Base-by-base conservation (phyloP, 2,329 filamentous ascomycete genomes). In the Penicillium palitans region DNA sequence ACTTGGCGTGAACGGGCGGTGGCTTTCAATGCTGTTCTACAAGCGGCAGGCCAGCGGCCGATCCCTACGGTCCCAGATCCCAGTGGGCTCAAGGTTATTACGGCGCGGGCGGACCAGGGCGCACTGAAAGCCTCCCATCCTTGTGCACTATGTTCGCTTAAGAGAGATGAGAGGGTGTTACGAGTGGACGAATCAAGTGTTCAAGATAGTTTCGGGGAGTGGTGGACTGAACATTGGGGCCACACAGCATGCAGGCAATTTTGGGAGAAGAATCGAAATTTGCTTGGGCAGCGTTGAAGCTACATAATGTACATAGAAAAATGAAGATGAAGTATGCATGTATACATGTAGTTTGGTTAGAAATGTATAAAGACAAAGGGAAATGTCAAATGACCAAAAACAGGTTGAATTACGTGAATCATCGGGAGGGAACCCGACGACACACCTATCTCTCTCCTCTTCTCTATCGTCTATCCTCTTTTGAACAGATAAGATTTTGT, bases 151-250 rank as follows among this genome's bases (percentile, higher is more conserved):
- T 98, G 93, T 74, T 93, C 93, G 0, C 76, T 98, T 63, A 95
- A 90, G 77, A 82, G 93, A 63, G 91, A 96, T 41, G 93, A 98
- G 77, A 83, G 93, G 50, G 81, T 97, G 12, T 74, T 79, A 21
- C 91, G 87, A 69, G 84, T 95, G 35, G 92, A 96, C 69, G 79
- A 87, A 41, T 58, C 55, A 52, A 82, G 87, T 27, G 86, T 96
- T 9, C 87, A 93, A 68, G 93, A 98, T 74, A 92, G 90, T 72
- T 97, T 97, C 79, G 92, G 91, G 13, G 93, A 98, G 78, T 98
- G 92, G 91, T 98, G 93, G 93, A 81, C 89, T 42, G 92, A 97
- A 46, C 88, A 93, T 73, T 93, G 91, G 89, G 91, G 89, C 0
- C 90, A 93, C 75, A 80, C 85, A 61, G 84, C 85, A 21, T 98